These are phyloP conservation scores for Dactylonectria estremocensis DNA, from an alignment of 2,329 filamentous ascomycete species.

Conservation along the genomic window DNA sequence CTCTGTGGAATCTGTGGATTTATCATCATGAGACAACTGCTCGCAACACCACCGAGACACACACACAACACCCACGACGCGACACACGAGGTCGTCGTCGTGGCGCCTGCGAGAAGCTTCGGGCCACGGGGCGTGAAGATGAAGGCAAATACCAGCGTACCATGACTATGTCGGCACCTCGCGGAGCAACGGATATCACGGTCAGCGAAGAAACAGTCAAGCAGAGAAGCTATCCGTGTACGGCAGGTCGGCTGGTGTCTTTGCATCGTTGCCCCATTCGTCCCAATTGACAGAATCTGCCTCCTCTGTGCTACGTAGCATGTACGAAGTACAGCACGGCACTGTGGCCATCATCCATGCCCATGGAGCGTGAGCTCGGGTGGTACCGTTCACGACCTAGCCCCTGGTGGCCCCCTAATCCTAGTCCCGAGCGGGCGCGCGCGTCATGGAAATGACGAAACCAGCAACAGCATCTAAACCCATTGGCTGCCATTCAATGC, in stretches of 20 bases:
- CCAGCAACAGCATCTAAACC: conserved; percentile 16
- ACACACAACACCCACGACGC: conserved; percentile 5
- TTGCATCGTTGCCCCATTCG: conserved; percentile 22
- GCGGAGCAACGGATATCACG: conserved; percentile 2
- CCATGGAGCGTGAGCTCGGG: conserved; percentile 4
- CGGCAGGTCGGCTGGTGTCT: conserved; percentile 10
- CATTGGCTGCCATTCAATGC: conserved; percentile 4
- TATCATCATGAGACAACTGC: conserved; percentile 21
- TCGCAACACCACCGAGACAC: conserved; percentile 12
- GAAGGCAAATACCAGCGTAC: background rate
- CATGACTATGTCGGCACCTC: conserved; percentile 7
- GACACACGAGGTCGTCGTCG: background rate
- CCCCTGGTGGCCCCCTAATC: conserved; percentile 13
- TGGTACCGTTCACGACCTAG: conserved; percentile 20
- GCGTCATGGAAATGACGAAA: conserved; percentile 30
- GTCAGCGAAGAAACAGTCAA: conserved; percentile 3
- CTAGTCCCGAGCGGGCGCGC: conserved; percentile 21
- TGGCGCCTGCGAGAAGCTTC: conserved; percentile 13
- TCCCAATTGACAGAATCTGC: conserved; percentile 9
- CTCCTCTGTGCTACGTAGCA: background rate
- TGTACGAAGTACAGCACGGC: background rate
- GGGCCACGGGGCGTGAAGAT: background rate
- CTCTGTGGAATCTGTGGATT: conserved; percentile 12
- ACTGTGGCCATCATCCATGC: too few species aligned
- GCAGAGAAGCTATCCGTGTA: conserved; percentile 1